These are phyloP conservation scores for Ascoidea tarda DNA, from an alignment of 805 yeast genomes.

Conservation along the genomic window DNA sequence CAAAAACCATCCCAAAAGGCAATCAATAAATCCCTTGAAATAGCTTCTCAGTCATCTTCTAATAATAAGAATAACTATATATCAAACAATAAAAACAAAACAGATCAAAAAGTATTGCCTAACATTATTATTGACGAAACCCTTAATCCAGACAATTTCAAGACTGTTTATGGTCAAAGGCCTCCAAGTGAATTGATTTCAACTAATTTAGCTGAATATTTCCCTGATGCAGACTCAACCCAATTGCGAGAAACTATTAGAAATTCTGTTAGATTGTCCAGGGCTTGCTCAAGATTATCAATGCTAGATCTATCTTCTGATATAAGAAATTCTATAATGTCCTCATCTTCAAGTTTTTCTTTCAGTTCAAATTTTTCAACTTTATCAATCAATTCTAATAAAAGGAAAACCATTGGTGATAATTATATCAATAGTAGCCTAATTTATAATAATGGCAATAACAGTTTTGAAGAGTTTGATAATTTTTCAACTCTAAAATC, in stretches of 20 bases:
- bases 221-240: constrained; percentile 67
- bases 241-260: constrained; percentile 70
- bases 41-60: background rate
- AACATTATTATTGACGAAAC: background rate
- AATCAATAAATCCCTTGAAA: background rate
- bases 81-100: constrained; percentile 13
- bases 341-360: background rate
- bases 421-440: no score
- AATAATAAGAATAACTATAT: no score
- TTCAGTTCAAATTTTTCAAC: background rate
- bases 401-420: background rate
- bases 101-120: background rate
- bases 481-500: background rate
- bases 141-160: background rate
- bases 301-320: constrained; percentile 3
- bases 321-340: background rate
- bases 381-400: background rate
- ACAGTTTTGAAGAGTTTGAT: background rate
- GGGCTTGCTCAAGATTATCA: constrained; percentile 8
- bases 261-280: constrained; percentile 55
- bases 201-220: constrained; percentile 76
- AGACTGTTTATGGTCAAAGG: constrained; percentile 60
- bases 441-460: background rate
- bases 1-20: background rate
- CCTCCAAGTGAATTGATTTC: constrained; percentile 92